Percentiles rank a stretch among this genome's conserved stretches.
Evolutionary conservation across 2,329 filamentous ascomycete genomes (phyloP).

Genomic region (Xylaria sp.): DNA sequence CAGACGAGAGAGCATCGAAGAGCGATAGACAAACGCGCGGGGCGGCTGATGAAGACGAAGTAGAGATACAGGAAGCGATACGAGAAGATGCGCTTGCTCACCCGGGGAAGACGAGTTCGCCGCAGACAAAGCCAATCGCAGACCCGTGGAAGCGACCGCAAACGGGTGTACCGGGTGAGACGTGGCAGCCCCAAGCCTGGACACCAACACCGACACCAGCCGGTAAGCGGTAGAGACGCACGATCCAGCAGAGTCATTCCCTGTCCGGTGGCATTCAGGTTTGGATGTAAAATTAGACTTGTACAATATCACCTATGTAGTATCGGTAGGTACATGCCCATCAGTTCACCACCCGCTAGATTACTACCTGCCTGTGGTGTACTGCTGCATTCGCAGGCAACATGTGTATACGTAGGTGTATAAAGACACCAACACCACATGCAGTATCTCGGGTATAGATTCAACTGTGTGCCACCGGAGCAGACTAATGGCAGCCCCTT

Average conservation of each 20-base stretch:
- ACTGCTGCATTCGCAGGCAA: neutral
- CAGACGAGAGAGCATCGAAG: neutral
- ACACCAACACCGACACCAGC: conserved; percentile 59
- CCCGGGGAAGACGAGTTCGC: conserved; percentile 25
- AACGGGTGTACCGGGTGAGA: conserved; percentile 67
- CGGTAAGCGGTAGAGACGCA: conserved; percentile 42
- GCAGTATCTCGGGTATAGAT: neutral
- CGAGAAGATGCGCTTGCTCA: neutral
- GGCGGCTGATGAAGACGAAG: neutral
- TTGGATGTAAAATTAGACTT: conserved; percentile 21
- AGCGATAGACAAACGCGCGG: neutral
- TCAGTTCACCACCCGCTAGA: neutral
- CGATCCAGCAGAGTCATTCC: neutral
- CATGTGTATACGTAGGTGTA: neutral
- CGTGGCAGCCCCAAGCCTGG: conserved; percentile 76
- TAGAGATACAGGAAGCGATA: neutral
- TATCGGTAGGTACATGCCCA: neutral
- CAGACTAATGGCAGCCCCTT: neutral
- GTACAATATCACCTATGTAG: conserved; percentile 27
- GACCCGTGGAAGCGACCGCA: conserved; percentile 69
- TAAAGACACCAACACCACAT: neutral
- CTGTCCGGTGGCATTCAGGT: neutral
- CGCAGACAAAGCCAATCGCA: conserved; percentile 50
- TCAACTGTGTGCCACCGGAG: neutral
- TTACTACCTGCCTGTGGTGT: neutral